Evolutionary conservation across 345 rosid species (phyloP).

Genomic region (Luvunga scandens): DNA sequence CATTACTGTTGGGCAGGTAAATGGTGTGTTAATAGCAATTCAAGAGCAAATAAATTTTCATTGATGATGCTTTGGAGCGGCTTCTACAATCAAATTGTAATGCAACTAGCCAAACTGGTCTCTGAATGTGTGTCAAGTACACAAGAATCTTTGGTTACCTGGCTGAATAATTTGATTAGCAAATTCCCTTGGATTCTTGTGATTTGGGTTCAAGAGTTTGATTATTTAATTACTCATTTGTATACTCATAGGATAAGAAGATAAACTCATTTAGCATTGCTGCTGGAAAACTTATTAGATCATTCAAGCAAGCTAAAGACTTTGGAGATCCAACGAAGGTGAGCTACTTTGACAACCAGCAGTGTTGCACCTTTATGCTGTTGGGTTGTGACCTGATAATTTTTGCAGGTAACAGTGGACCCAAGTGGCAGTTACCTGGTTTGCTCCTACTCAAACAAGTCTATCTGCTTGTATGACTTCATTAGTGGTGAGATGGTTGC

Average conservation of each 20-base stretch:
- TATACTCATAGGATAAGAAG: conserved; percentile 65
- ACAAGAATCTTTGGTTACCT: conserved; percentile 2
- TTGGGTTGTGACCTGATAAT: conserved; percentile 15
- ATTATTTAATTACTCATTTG: neutral
- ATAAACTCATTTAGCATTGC: conserved; percentile 58
- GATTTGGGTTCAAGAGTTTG: conserved; percentile 11
- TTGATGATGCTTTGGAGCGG: neutral
- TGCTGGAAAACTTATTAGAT: conserved; percentile 64
- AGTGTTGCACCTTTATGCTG: conserved; percentile 11
- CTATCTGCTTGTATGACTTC: conserved; percentile 64
- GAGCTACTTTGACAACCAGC: conserved; percentile 25
- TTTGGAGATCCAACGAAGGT: conserved; percentile 80
- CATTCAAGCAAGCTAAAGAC: conserved; percentile 71
- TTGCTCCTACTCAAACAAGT: conserved; percentile 72
- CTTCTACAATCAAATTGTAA: conserved; percentile 4
- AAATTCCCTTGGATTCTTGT: conserved; percentile 3
- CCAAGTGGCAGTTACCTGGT: conserved; percentile 75
- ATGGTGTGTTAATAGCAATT: conserved; percentile 8
- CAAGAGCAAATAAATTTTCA: neutral
- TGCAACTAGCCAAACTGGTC: neutral
- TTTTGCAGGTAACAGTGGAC: conserved; percentile 64
- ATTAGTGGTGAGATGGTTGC: conserved; percentile 62
- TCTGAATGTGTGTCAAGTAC: neutral
- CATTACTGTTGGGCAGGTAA: conserved; percentile 82
- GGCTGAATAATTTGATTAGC: neutral